Base-by-base conservation (phyloP, 345 rosid genomes). In the Eucalyptus rudis region DNA sequence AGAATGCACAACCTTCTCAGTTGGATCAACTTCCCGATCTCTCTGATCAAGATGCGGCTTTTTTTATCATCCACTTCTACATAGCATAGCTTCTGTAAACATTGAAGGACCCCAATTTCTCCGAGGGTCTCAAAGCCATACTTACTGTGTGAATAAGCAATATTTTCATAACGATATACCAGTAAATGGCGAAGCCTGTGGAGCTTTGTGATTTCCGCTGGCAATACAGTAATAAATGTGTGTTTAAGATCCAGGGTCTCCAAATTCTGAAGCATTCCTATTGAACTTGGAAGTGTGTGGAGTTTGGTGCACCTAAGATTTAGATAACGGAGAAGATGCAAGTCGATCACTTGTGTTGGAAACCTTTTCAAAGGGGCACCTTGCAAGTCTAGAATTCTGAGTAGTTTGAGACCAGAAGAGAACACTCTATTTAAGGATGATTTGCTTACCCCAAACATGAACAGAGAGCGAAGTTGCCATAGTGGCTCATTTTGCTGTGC, bases 181-280 rank as follows among this genome's bases (percentile, higher is more conserved):
- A 90, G 68, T 3, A 92, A 90, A 86, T 90, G 76, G 31, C 89
- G 86, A 3, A 92, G 93, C 58, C 54, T 87, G 47, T 85, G 64
- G 25, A 90, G 93, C 24, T 88, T 92, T 79, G 86, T 71, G 80
- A 92, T 88, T 50, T 84, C 91, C 25, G 31, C 59, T 4, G 92
- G 93, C 91, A 92, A 86, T 56, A 31, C 68, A 27, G 87, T 86
- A 51, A 90, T 88, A 83, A 36, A 29, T 8, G 91, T 58, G 66
- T 89, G 91, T 59, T 92, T 92, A 33, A 90, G 90, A 87, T 90
- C 91, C 45, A 90, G 87, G 43, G 91, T 90, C 89, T 91, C n/a
- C n/a, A 91, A 90, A 86, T 68, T 88, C 36, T 90, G 90, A 66
- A 91, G 93, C 90, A 89, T 89, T 54, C 91, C 90, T 27, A 91